phyloP scores from a whole-genome alignment of 805 yeast species.

The Candida xiaguanensis region DNA sequence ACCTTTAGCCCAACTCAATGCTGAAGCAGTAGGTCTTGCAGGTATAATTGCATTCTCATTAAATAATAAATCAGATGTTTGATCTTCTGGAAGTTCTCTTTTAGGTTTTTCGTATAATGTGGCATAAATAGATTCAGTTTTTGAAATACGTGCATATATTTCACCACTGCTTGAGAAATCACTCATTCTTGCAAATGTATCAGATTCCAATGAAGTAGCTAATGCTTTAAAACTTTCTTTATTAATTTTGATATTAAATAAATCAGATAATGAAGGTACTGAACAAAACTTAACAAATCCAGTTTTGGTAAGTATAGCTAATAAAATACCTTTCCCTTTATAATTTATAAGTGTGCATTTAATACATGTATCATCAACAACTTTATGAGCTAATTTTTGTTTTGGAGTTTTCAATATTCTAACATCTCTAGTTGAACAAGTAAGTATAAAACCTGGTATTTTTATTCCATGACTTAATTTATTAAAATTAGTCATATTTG shows the following conservation, averaged over 20 bases:
- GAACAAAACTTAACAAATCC: constrained; percentile 48
- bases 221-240: constrained; percentile 24
- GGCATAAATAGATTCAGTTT: constrained; percentile 40
- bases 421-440: constrained; percentile 55
- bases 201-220: constrained; percentile 18
- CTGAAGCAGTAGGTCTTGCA: constrained; percentile 72
- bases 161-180: constrained; percentile 51
- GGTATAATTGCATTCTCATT: constrained; percentile 68
- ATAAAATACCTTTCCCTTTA: constrained; percentile 41
- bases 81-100: constrained; percentile 17
- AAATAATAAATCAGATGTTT: constrained; percentile 56
- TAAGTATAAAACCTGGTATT: constrained; percentile 60
- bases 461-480: constrained; percentile 57
- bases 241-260: constrained; percentile 41
- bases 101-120: constrained; percentile 15
- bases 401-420: constrained; percentile 60
- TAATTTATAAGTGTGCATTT: constrained; percentile 49
- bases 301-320: constrained; percentile 43
- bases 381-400: constrained; percentile 60
- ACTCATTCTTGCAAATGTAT: constrained; percentile 18
- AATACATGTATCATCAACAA: constrained; percentile 48
- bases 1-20: constrained; percentile 86
- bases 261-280: constrained; percentile 62
- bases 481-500: constrained; percentile 54
- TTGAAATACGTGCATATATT: constrained; percentile 51